Evolutionary conservation across 2,329 filamentous ascomycete genomes (phyloP), one percentile per base, ranked within the genome.

Genomic region (Xylariaceae sp.): DNA sequence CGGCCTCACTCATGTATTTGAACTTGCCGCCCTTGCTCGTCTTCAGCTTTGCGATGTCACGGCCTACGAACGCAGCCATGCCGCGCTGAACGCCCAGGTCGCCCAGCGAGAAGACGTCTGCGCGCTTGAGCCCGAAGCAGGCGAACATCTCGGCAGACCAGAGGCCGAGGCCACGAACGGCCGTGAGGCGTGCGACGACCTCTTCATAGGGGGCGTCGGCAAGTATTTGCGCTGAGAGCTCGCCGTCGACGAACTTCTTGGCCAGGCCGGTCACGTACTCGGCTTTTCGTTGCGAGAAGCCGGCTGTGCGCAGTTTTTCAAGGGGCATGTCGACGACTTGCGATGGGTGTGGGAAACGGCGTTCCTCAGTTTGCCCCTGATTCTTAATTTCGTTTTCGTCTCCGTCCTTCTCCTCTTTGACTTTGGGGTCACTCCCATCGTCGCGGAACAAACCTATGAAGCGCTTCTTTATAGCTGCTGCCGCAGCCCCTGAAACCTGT

Each of bases 121-220:
- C 88, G 10, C 92, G 82, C 80, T 97, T 97, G 47, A 99, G 78
- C n/a, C 85, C 89, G 74, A 99, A 97, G 74, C 89, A 91, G 53
- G 92, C 90, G 78, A 99, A 99, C 94, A 99, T 97, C 78, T 97
- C 92, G 11, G 96, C 92, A 52, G 88, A 92, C 94, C 94, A 97
- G 56, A 81, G 82, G 0, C 94, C 94, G 53, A 97, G 76, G 0
- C 94, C 94, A 8, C 93, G 82, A 4, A 99, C 92, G 0, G 92
- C 89, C 52, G 89, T 90, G 52, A 99, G 79, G 72, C 83, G 88
- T 73, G 89, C 84, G 64, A 97, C 80, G 6, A 99, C 82, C 66
- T 96, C 89, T 54, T 96, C 92, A 72, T 99, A 94, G 4, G 85
- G 83, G 1, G 90, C 91, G 42, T 85, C 83, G 55, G 89, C 83